A percentile compares a stretch with the other conserved stretches of the same genome.
Conservation (phyloP, 768 basidiomycete species). For the Chlorophyllum brunneum region DNA sequence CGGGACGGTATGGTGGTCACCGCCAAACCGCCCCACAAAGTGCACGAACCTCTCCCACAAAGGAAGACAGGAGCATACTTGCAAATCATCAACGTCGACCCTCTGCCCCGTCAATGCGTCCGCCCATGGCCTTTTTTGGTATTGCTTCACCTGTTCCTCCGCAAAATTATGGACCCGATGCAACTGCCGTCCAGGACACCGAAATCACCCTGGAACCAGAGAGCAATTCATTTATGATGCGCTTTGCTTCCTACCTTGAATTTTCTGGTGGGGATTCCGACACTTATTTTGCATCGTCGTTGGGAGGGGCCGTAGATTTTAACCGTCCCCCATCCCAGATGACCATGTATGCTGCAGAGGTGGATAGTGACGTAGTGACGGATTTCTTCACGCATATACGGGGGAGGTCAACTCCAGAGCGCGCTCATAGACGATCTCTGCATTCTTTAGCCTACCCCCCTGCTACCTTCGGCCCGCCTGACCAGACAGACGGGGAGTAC, state of each 20-base stretch:
- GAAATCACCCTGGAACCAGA: neutral
- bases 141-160: neutral
- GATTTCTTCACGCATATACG: conserved; percentile 9
- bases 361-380: conserved; percentile 16
- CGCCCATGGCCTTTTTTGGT: neutral
- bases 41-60: neutral
- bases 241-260: neutral
- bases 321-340: conserved; percentile 39
- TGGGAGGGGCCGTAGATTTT: conserved; percentile 29
- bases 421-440: neutral
- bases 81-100: neutral
- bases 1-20: neutral
- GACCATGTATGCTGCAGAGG: conserved; percentile 17
- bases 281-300: conserved; percentile 21
- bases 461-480: neutral
- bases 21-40: neutral
- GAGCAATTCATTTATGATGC: neutral
- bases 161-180: neutral
- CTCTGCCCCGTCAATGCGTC: neutral
- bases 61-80: neutral
- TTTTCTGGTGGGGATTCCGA: conserved; percentile 9
- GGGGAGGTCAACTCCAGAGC: conserved; percentile 11
- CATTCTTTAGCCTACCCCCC: neutral
- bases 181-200: neutral
- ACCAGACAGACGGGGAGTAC: neutral